These are phyloP conservation scores for Trichoderma aggressivum DNA, from an alignment of 2,329 filamentous ascomycete species.

Conservation along the genomic window DNA sequence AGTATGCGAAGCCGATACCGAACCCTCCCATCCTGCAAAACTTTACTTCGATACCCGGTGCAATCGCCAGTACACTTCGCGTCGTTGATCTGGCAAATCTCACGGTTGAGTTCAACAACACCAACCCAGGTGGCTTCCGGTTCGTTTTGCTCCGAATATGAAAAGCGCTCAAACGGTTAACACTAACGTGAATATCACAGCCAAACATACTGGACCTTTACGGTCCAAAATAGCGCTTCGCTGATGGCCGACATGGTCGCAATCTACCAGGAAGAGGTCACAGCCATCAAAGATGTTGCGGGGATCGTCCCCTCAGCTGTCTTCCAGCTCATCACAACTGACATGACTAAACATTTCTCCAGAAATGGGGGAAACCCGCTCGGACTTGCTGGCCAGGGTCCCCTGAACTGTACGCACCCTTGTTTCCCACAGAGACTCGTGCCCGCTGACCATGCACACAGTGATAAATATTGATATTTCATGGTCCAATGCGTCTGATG, in stretches of 20 bases:
- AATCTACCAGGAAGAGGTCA: conserved; percentile 25
- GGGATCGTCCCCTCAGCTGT: conserved; percentile 29
- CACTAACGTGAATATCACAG: background rate
- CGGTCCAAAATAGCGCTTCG: conserved; percentile 19
- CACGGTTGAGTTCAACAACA: conserved; percentile 24
- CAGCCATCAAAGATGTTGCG: conserved; percentile 22
- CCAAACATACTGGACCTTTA: conserved; percentile 26
- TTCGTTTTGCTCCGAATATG: background rate
- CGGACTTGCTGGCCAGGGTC: conserved; percentile 28
- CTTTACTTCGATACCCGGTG: conserved; percentile 23
- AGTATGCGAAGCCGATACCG: conserved; percentile 21
- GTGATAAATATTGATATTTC: conserved; percentile 26
- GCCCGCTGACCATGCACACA: background rate
- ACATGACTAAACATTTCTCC: conserved; percentile 33
- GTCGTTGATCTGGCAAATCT: conserved; percentile 21
- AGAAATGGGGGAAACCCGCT: conserved; percentile 35
- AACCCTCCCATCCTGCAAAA: conserved; percentile 24
- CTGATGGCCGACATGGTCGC: conserved; percentile 26
- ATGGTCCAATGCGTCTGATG: conserved; percentile 32
- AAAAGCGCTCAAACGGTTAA: no score
- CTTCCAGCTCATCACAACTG: conserved; percentile 42
- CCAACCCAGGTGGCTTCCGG: conserved; percentile 26
- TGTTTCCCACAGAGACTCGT: background rate
- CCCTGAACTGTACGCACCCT: conserved; percentile 23
- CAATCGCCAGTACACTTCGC: conserved; percentile 22